Evolutionary conservation across 306 rosid species (phyloP), one percentile per base, ranked within the genome.

Genomic region (Urtica urens): DNA sequence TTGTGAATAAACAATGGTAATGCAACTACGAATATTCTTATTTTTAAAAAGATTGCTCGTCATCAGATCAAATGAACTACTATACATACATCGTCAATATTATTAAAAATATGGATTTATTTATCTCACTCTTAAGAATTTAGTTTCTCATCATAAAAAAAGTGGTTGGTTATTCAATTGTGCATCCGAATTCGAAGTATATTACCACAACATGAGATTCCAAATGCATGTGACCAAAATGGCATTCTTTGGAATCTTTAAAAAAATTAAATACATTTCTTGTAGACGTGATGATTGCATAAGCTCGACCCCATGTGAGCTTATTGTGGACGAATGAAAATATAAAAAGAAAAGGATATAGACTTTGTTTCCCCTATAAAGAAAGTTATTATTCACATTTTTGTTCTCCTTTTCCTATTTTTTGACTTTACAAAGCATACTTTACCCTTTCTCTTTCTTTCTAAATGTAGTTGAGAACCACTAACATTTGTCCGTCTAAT

Each of bases 221-320:
- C 38, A 48, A 57, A 31, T 59, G 62, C 75, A 73, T 51, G 71
- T 71, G 84, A 59, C 57, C 51, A 59, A 64, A 76, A n/a, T n/a
- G 70, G 60, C 18, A 26, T 46, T 43, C 27, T 55, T 55, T 33
- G 15, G 37, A 27, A 52, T 45, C 66, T 42, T 70, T 47, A n/a
- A n/a, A n/a, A n/a, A n/a, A n/a, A n/a, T n/a, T n/a, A n/a, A n/a
- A n/a, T n/a, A 6, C 29, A 4, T 15, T 47, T 3, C 53, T 22
- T 10, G 29, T 48, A 35, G 61, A 55, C 16, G 64, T 68, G 70
- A 74, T 67, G 70, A 82, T 75, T 60, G 66, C 72, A 45, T 60
- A 69, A 65, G 55, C 64, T 65, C 63, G 46, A 53, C 53, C 69
- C 68, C 80, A 82, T 62, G 83, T 62, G 80, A 62, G 46, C 46